A percentile compares a stretch with the other conserved stretches of the same genome.
phyloP scores from a whole-genome alignment of 2,329 filamentous ascomycete genomes.

The Verticillium zaregamsianum region DNA sequence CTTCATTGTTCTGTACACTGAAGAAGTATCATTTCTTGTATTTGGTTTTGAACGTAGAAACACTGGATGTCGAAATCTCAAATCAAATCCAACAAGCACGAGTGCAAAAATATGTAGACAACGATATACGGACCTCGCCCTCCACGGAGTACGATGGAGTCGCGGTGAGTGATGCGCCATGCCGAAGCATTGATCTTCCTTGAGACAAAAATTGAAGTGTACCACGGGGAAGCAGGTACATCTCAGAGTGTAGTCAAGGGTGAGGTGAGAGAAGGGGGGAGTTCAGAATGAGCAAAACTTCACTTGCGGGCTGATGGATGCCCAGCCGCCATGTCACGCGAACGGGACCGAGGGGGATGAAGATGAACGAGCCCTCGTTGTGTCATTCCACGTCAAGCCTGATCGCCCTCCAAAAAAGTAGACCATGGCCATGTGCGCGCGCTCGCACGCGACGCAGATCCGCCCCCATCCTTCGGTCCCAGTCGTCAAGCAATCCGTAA shows the following conservation, averaged over 20 bases:
- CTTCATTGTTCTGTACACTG: too few relatives aligned
- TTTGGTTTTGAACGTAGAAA: too few relatives aligned
- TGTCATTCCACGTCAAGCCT: background rate
- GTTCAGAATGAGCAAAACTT: background rate
- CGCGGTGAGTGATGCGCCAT: constrained; percentile 9
- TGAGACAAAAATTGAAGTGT: constrained; percentile 7
- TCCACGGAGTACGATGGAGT: constrained; percentile 3
- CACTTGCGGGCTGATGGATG: background rate
- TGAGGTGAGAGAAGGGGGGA: background rate
- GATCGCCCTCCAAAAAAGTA: background rate
- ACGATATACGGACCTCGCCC: constrained; percentile 4
- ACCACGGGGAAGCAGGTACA: constrained; percentile 5
- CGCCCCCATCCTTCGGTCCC: background rate
- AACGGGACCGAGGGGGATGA: background rate
- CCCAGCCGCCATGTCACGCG: background rate
- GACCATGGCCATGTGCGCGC: background rate
- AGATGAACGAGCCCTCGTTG: background rate
- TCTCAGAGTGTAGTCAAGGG: constrained; percentile 9
- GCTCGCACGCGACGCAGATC: background rate
- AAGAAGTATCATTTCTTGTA: too few relatives aligned
- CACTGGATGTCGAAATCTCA: too few relatives aligned
- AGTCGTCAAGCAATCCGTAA: constrained; percentile 10
- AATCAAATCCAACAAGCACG: too few relatives aligned
- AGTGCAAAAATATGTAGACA: background rate
- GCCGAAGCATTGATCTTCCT: constrained; percentile 4